phyloP scores from a whole-genome alignment of 2,329 filamentous ascomycete species.

The Xylaria sp. region DNA sequence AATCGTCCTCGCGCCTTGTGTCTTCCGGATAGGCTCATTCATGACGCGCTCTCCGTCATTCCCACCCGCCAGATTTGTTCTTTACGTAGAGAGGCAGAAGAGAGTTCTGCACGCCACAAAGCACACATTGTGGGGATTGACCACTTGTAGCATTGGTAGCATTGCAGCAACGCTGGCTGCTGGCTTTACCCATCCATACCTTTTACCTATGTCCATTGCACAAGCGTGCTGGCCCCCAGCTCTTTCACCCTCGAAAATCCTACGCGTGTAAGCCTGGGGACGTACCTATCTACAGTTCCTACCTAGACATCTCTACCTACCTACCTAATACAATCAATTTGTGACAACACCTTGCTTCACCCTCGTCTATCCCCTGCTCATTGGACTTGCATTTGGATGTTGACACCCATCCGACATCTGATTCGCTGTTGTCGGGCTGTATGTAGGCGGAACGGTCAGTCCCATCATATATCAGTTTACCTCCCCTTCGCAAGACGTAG shows the following conservation, averaged over 20 bases:
- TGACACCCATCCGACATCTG: conserved; percentile 15
- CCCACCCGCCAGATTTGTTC: not conserved
- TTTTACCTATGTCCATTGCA: not conserved
- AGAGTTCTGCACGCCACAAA: not conserved
- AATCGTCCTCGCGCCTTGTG: conserved; percentile 15
- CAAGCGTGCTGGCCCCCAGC: not conserved
- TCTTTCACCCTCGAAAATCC: not conserved
- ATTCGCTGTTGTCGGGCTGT: conserved; percentile 19
- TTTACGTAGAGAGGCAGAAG: not conserved
- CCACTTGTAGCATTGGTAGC: not conserved
- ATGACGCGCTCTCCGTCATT: conserved; percentile 18
- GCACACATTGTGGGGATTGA: not conserved
- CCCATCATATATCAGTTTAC: conserved; percentile 20
- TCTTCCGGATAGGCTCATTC: conserved; percentile 2
- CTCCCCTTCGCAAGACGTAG: not conserved
- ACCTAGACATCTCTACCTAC: not conserved
- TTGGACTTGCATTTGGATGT: conserved; percentile 24
- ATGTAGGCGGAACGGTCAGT: conserved; percentile 11
- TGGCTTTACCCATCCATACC: too few relatives aligned
- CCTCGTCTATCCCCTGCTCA: conserved; percentile 1
- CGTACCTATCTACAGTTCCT: too few relatives aligned
- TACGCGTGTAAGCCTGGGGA: too few relatives aligned
- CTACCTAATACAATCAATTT: not conserved
- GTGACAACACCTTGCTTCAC: not conserved
- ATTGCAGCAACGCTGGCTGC: too few relatives aligned